Evolutionary conservation across 2,329 filamentous ascomycete genomes (phyloP).

Genomic region (Claviceps purpurea): DNA sequence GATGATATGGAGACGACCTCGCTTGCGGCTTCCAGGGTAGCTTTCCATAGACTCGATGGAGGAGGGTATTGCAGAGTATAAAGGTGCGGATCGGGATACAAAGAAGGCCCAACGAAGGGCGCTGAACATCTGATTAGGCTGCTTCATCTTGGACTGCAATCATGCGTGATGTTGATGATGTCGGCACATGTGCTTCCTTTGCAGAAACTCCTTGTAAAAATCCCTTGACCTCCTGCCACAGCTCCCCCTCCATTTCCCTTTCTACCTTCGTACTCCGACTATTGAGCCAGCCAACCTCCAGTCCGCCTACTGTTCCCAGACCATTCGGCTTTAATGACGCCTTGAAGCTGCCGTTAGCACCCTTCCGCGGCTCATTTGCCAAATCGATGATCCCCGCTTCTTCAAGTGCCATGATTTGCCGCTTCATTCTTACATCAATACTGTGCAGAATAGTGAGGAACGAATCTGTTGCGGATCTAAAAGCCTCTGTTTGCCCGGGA

Average conservation of each 20-base stretch:
- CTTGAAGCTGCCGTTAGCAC: constrained; percentile 22
- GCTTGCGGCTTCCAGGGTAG: background rate
- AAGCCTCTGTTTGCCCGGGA: constrained; percentile 39
- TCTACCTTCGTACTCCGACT: constrained; percentile 72
- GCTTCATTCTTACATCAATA: constrained; percentile 59
- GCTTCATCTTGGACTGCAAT: background rate
- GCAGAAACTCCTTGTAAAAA: constrained; percentile 25
- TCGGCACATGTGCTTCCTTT: constrained; percentile 12
- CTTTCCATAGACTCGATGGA: background rate
- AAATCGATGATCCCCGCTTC: constrained; percentile 62
- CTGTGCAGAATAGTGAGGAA: constrained; percentile 64
- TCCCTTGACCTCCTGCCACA: constrained; percentile 42
- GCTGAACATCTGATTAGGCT: background rate
- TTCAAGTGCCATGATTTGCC: constrained; percentile 59
- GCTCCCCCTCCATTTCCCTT: constrained; percentile 69
- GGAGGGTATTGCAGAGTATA: background rate
- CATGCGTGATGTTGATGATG: background rate
- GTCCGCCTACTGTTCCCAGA: constrained; percentile 39
- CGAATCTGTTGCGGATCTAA: constrained; percentile 45
- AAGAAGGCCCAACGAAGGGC: background rate
- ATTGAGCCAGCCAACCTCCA: constrained; percentile 86
- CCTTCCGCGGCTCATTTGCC: constrained; percentile 19
- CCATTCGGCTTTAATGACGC: constrained; percentile 40
- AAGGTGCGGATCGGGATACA: background rate
- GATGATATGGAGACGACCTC: background rate